A percentile compares a stretch with the other conserved stretches of the same genome.
These are phyloP conservation scores for Perilla frutescens DNA, from an alignment of 257 asterid genomes.

Conservation along the genomic window DNA sequence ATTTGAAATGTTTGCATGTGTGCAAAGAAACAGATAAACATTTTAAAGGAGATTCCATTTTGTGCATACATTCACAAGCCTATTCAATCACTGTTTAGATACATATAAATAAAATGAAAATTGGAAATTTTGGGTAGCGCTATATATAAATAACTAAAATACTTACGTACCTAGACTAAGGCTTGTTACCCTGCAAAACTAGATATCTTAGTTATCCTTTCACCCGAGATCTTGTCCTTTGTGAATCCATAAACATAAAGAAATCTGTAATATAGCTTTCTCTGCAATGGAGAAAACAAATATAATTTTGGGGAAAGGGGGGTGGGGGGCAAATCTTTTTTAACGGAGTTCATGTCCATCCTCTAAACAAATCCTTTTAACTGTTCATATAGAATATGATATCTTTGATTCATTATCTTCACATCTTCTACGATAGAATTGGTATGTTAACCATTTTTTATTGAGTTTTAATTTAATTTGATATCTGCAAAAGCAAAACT, in stretches of 20 bases:
- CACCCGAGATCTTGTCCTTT: conserved; percentile 79
- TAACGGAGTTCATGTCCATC: conserved; percentile 96
- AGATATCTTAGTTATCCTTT: conserved; percentile 73
- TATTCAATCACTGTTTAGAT: conserved; percentile 3
- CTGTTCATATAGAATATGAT: conserved; percentile 93
- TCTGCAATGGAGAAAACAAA: conserved; percentile 91
- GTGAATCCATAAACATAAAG: conserved; percentile 97
- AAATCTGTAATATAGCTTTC: conserved; percentile 81
- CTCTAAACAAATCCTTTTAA: conserved; percentile 97
- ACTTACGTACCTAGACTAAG: conserved; percentile 80
- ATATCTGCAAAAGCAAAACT: conserved; percentile 61
- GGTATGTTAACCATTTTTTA: conserved; percentile 93
- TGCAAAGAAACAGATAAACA: background rate
- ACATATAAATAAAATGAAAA: background rate
- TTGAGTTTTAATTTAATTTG: conserved; percentile 66
- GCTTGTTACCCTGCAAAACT: conserved; percentile 97
- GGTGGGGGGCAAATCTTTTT: conserved; percentile 76
- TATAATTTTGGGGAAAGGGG: conserved; percentile 62
- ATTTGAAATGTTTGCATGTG: background rate
- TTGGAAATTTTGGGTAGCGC: conserved; percentile 5
- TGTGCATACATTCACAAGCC: conserved; percentile 3
- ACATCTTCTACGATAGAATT: conserved; percentile 90
- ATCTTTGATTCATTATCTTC: conserved; percentile 97
- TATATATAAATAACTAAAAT: conserved; percentile 19
- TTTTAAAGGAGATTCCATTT: background rate